Evolutionary conservation across 192 early-diverging fungal species (phyloP).

Genomic region (Martensiomyces pterosporus): DNA sequence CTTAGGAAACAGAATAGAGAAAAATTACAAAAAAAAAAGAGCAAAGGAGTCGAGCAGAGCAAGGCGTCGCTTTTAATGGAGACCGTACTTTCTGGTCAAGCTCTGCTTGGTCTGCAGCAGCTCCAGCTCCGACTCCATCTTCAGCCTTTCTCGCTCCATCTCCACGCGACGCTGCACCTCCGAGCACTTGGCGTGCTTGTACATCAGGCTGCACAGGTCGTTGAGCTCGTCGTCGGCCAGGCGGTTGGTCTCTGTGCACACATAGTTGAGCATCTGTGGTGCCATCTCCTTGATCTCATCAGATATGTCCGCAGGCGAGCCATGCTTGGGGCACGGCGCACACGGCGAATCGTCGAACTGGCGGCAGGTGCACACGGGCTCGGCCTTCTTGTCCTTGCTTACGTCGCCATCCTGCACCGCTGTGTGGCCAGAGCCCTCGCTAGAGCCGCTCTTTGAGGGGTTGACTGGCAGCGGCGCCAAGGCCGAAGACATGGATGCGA

Average conservation of each 20-base stretch:
- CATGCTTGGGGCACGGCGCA: conserved; percentile 36
- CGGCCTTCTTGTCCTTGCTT: not conserved
- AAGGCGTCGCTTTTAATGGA: conserved; percentile 7
- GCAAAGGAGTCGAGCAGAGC: not conserved
- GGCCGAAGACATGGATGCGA: not conserved
- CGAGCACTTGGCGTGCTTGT: conserved; percentile 49
- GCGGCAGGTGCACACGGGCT: conserved; percentile 26
- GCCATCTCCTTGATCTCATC: conserved; percentile 37
- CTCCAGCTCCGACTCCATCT: conserved; percentile 33
- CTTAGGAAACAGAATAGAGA: not conserved
- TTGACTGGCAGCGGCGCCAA: not conserved
- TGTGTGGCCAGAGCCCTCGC: not conserved
- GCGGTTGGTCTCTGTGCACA: conserved; percentile 35
- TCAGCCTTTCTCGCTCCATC: conserved; percentile 29
- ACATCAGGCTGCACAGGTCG: conserved; percentile 47
- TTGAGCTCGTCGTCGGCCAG: conserved; percentile 46
- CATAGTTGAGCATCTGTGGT: conserved; percentile 37
- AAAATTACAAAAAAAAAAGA: conserved; percentile 4
- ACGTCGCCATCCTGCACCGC: not conserved
- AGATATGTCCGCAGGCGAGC: conserved; percentile 32
- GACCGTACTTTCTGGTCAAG: conserved; percentile 28
- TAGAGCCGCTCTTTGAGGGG: not conserved
- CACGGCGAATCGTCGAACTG: conserved; percentile 11
- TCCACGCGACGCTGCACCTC: conserved; percentile 45
- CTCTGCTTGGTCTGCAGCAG: conserved; percentile 28